Conservation (phyloP, 768 basidiomycete genomes). For the Brasilioporus rufonigricans region DNA sequence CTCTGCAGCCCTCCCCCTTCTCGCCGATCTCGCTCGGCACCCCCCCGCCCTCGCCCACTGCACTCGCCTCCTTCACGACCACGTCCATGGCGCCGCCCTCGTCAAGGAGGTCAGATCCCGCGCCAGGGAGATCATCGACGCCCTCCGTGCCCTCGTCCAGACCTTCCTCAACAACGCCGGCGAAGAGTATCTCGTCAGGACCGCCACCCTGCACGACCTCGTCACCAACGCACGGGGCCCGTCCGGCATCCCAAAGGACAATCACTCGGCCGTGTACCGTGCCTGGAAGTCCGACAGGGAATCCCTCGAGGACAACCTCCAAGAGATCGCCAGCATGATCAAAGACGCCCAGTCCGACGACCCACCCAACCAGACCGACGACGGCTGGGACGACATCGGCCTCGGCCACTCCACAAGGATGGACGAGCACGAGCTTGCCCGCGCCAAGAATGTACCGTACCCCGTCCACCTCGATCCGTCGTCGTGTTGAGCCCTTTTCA, state of each 20-base stretch:
- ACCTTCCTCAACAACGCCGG: slow-evolving; percentile 41
- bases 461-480: background rate
- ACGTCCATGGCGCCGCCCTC: slow-evolving; percentile 46
- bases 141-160: slow-evolving; percentile 44
- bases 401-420: slow-evolving; percentile 46
- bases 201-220: slow-evolving; percentile 60
- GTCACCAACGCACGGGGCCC: slow-evolving; percentile 49
- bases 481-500: slow-evolving; percentile 25
- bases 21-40: slow-evolving; percentile 52
- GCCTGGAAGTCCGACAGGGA: slow-evolving; percentile 50
- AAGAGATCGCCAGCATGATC: slow-evolving; percentile 58
- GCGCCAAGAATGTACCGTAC: slow-evolving; percentile 53
- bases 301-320: slow-evolving; percentile 58
- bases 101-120: slow-evolving; percentile 40
- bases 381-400: slow-evolving; percentile 65
- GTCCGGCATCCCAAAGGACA: slow-evolving; percentile 53
- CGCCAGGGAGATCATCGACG: slow-evolving; percentile 42
- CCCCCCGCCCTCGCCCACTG: slow-evolving; percentile 52
- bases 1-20: slow-evolving; percentile 46
- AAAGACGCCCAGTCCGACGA: slow-evolving; percentile 36
- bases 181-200: slow-evolving; percentile 54
- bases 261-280: slow-evolving; percentile 54
- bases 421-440: slow-evolving; percentile 48
- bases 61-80: slow-evolving; percentile 39
- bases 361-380: slow-evolving; percentile 27